Evolutionary conservation across 2,329 filamentous ascomycete genomes (phyloP), one percentile per base, ranked within the genome.

Genomic region (Hypoxylon sp.): DNA sequence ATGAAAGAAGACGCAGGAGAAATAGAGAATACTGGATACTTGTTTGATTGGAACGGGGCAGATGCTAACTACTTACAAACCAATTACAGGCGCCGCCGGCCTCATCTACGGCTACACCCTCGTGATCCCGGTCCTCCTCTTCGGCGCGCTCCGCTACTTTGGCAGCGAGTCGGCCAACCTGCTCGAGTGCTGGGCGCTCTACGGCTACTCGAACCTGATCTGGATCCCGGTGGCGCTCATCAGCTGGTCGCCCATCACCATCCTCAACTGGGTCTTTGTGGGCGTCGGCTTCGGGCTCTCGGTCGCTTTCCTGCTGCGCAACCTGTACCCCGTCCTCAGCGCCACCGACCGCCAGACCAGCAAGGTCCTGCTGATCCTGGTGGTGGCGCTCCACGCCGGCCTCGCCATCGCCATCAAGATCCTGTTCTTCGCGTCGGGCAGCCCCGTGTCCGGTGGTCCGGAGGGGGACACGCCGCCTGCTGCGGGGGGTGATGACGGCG

Each of bases 221-320:
- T 99, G 95, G 95, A 94, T 99, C 71, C 92, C 91, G 2, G 94
- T 99, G 44, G 94, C 95, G 49, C 80, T 97, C 66, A 92, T 97
- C 70, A 93, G 91, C 76, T 97, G 94, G 91, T 94, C 91, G 68
- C 91, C 91, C 55, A 82, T 97, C 71, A 89, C 88, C 56, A 88
- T 93, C 58, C 86, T 99, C 69, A 99, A 99, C 82, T 98, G 92
- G 86, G 87, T 93, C 17, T 97, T 99, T 77, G 94, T 97, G 15
- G 93, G 87, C 28, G 84, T 97, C 67, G 93, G 93, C 32, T 94
- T 94, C 76, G 92, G 86, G 43, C 80, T 94, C 73, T 93, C 90
- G n/a, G 91, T 92, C 13, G 86, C 89, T 59, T 97, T 97, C 80
- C 79, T 97, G 54, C 82, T 97, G 69, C 86, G 93, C 71, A 97